phyloP scores from a whole-genome alignment of 2,329 filamentous ascomycete genomes.

The Polychaeton citri region DNA sequence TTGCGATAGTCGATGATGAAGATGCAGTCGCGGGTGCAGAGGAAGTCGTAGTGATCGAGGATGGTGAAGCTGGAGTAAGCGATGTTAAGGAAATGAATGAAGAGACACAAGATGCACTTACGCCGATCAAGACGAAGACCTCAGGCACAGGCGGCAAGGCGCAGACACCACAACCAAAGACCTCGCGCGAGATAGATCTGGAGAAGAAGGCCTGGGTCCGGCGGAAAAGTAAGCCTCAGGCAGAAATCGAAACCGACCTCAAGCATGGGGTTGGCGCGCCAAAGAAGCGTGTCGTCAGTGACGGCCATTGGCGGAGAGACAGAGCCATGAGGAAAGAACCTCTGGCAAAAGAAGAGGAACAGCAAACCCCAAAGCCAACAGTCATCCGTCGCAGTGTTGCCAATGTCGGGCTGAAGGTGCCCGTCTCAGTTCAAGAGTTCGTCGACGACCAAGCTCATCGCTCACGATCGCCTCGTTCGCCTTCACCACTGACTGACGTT shows the following conservation, averaged over 20 bases:
- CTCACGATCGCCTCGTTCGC: constrained; percentile 2
- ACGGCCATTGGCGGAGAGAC: constrained; percentile 60
- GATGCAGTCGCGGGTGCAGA: constrained; percentile 1
- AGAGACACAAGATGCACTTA: neutral
- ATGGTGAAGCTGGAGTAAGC: constrained; percentile 3
- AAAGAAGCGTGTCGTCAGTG: constrained; percentile 84
- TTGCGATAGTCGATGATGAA: neutral
- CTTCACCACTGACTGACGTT: constrained; percentile 10
- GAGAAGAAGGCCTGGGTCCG: constrained; percentile 23
- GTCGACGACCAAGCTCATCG: constrained; percentile 13
- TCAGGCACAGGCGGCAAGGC: constrained; percentile 2
- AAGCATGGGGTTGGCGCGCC: constrained; percentile 47
- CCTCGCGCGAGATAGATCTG: constrained; percentile 17
- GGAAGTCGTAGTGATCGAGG: constrained; percentile 10
- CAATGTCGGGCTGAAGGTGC: constrained; percentile 20
- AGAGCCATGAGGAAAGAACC: constrained; percentile 10
- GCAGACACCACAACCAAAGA: constrained; percentile 6
- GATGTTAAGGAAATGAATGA: constrained; percentile 2
- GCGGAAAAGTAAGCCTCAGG: constrained; percentile 20
- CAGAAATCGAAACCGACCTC: constrained; percentile 29
- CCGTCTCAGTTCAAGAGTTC: constrained; percentile 18
- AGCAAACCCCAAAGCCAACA: constrained; percentile 15
- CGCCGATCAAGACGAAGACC: constrained; percentile 3
- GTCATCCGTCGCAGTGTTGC: constrained; percentile 17
- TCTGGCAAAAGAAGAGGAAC: constrained; percentile 12